Conservation (phyloP, 2,329 filamentous ascomycete genomes). For the Lasiodiplodia citricola region DNA sequence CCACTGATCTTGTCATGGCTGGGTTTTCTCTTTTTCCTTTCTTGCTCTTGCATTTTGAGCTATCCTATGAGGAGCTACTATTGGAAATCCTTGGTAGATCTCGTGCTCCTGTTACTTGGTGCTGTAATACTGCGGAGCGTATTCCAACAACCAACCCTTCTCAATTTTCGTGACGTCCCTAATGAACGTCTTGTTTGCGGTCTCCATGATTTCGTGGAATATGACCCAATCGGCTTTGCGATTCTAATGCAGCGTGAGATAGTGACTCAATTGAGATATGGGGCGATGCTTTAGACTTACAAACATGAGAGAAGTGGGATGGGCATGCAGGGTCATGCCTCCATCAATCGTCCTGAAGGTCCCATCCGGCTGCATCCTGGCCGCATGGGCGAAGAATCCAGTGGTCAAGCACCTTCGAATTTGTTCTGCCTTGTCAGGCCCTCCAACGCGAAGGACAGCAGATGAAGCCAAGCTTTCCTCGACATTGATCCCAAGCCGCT, state of each 20-base stretch:
- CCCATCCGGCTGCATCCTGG: constrained; percentile 91
- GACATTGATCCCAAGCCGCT: constrained; percentile 77
- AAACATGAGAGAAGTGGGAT: constrained; percentile 93
- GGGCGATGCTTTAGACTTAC: constrained; percentile 55
- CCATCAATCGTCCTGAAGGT: constrained; percentile 86
- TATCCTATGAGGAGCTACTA: background rate
- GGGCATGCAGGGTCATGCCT: constrained; percentile 77
- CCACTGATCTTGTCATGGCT: constrained; percentile 8
- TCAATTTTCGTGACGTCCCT: constrained; percentile 92
- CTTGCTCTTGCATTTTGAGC: background rate
- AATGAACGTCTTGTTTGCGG: constrained; percentile 85
- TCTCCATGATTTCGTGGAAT: constrained; percentile 93
- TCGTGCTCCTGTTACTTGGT: constrained; percentile 28
- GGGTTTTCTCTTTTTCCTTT: background rate
- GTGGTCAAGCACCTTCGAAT: constrained; percentile 85
- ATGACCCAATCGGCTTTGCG: constrained; percentile 96
- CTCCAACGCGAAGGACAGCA: constrained; percentile 46
- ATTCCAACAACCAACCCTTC: constrained; percentile 89
- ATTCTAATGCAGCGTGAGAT: constrained; percentile 56
- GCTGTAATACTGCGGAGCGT: constrained; percentile 71
- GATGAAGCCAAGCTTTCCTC: constrained; percentile 64
- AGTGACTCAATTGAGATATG: background rate
- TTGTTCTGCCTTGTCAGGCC: constrained; percentile 66
- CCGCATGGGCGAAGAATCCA: constrained; percentile 92
- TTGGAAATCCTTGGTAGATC: background rate